A percentile compares a stretch with the other conserved stretches of the same genome.
Evolutionary conservation across 129 eudicot species (phyloP).

Genomic region (Sambucus nigra): DNA sequence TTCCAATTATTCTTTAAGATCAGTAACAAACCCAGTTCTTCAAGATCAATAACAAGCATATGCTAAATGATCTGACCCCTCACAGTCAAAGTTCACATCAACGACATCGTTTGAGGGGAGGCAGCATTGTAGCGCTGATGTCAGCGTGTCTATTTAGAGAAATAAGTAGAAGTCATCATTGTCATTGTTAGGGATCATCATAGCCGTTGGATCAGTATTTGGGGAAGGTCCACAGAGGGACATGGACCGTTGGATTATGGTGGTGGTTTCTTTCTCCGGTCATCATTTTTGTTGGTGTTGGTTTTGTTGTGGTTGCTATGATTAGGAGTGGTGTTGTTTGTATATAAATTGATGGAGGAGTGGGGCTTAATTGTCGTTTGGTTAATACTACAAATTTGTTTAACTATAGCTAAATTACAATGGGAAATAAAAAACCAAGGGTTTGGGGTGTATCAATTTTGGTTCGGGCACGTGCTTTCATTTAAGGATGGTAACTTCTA

Average conservation of each 20-base stretch:
- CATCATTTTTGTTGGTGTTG: conserved; percentile 29
- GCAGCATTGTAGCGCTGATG: conserved; percentile 36
- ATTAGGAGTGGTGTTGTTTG: conserved; percentile 4
- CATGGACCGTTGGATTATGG: conserved; percentile 38
- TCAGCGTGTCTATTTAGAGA: conserved; percentile 32
- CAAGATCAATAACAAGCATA: no score
- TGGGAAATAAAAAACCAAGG: neutral
- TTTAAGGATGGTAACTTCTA: no score
- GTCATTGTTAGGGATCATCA: conserved; percentile 26
- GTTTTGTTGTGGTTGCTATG: neutral
- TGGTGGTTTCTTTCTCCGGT: conserved; percentile 47
- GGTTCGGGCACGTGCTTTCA: conserved; percentile 26
- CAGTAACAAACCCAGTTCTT: no score
- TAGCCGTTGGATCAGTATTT: conserved; percentile 26
- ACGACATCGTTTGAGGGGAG: conserved; percentile 29
- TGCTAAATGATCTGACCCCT: conserved; percentile 25
- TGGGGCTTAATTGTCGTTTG: conserved; percentile 21
- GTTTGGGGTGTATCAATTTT: no score
- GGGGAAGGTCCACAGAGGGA: conserved; percentile 50
- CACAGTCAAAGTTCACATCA: conserved; percentile 7
- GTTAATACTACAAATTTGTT: neutral
- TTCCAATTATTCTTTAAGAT: no score
- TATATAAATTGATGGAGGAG: conserved; percentile 50
- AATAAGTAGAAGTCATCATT: conserved; percentile 39
- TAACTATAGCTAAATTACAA: conserved; percentile 40